Base-by-base conservation (phyloP, 129 eudicot genomes). In the Artemisia tridentata region DNA sequence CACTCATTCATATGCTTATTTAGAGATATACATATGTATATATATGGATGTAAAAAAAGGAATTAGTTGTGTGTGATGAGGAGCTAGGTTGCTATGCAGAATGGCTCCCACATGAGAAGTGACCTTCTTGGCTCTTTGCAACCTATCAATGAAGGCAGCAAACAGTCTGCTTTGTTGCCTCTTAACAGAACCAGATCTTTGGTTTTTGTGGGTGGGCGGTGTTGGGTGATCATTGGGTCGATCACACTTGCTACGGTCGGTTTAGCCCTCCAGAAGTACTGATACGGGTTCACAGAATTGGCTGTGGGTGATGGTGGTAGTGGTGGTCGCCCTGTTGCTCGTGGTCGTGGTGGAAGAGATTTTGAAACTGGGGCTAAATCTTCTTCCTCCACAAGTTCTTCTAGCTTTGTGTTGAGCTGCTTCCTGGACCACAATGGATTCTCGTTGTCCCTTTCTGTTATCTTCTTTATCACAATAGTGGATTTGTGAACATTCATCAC, bases 51-150 rank as follows among this genome's bases (percentile, higher is more conserved):
- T 38, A 7, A 38, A 6, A 34, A 34, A 34, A 38, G 45, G 45
- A 38, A 38, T 38, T 38, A 38, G 45, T 38, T 38, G 45, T 38
- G 10, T 7, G 45, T 38, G 45, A 38, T 38, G 45, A 38, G 45
- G 45, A 38, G 45, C 45, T 38, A 88, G 67, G 97, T 88, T 74
- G 96, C 96, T 52, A 91, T 80, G 88, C 97, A 91, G 79, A 82
- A 81, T 29, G 96, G 89, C 83, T 88, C 95, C 96, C 89, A 86
- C 67, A 79, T 50, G 31, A 82, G 46, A 16, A 83, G 69, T 12
- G 95, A 81, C 68, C 84, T 85, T 70, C 86, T 83, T 20, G 71
- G 68, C 78, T 88, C 89, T 61, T 88, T 88, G 91, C 98, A 92
- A 3, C 88, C 83, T 75, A 72, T 82, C 57, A 71, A 47, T 20